Evolutionary conservation across 352 stramenopile species (phyloP).

Genomic region (Globisporangium cederbergense): DNA sequence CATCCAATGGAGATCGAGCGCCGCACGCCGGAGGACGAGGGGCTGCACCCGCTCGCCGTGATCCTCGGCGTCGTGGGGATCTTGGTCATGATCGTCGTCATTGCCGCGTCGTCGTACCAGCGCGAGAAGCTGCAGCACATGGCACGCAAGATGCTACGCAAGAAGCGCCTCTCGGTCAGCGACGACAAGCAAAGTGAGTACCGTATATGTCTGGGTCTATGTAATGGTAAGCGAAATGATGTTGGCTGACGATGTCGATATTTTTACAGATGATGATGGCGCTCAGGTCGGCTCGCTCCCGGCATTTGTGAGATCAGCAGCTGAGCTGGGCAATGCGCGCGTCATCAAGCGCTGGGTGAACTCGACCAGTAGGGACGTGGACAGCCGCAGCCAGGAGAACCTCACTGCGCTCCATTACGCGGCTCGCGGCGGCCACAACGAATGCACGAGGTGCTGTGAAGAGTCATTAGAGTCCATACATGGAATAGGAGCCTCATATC

Average conservation of each 20-base stretch:
- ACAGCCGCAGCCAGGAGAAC: constrained; percentile 71
- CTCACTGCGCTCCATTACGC: constrained; percentile 79
- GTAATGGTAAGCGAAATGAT: background rate
- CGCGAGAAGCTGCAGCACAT: constrained; percentile 78
- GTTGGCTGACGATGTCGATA: background rate
- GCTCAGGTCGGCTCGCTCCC: constrained; percentile 42
- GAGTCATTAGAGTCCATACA: background rate
- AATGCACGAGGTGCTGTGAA: constrained; percentile 50
- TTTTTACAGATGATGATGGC: constrained; percentile 26
- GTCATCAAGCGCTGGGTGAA: constrained; percentile 82
- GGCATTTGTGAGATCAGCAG: constrained; percentile 59
- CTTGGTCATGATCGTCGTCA: constrained; percentile 58
- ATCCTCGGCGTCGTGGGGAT: constrained; percentile 53
- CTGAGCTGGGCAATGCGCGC: constrained; percentile 68
- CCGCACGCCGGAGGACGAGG: constrained; percentile 10
- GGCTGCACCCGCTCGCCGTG: constrained; percentile 70
- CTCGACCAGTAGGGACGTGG: constrained; percentile 59
- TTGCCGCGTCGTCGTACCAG: constrained; percentile 74
- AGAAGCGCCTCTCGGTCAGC: constrained; percentile 49
- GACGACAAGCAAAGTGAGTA: constrained; percentile 42
- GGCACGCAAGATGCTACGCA: constrained; percentile 70
- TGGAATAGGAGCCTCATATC: background rate
- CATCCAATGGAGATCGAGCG: constrained; percentile 18
- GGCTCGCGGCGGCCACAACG: constrained; percentile 69
- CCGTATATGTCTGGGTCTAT: background rate